Conservation (phyloP, 352 stramenopile genomes). For the Phytophthora cactorum region DNA sequence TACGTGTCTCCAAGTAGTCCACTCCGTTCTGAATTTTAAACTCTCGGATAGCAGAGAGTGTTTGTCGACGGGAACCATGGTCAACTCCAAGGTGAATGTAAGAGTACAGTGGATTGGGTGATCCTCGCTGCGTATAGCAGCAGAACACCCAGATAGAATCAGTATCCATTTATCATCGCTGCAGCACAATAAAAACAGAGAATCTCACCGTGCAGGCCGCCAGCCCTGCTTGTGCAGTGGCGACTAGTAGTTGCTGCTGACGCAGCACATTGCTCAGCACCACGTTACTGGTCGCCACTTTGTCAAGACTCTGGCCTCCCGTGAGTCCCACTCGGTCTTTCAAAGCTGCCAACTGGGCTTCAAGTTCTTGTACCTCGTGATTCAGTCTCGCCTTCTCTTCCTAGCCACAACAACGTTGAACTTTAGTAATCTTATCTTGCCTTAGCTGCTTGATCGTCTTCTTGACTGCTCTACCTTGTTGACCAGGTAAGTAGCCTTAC, state of each 20-base stretch:
- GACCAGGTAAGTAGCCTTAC: slow-evolving; percentile 25
- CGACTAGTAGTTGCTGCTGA: slow-evolving; percentile 22
- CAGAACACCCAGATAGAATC: background rate
- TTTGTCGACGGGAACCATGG: slow-evolving; percentile 26
- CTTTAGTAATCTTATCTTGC: no score
- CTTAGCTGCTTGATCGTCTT: no score
- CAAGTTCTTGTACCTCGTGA: slow-evolving; percentile 16
- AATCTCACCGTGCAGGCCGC: slow-evolving; percentile 17
- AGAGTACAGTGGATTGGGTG: slow-evolving; percentile 20
- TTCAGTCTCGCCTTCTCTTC: slow-evolving; percentile 23
- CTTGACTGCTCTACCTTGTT: slow-evolving; percentile 25
- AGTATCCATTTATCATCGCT: background rate
- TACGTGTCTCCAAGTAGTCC: slow-evolving; percentile 38
- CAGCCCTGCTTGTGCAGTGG: slow-evolving; percentile 14
- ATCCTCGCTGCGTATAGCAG: slow-evolving; percentile 12
- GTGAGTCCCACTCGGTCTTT: slow-evolving; percentile 21
- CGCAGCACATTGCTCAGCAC: slow-evolving; percentile 24
- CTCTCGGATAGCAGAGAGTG: slow-evolving; percentile 35
- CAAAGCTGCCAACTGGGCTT: slow-evolving; percentile 13
- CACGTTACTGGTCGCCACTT: slow-evolving; percentile 21
- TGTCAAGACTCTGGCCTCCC: slow-evolving; percentile 18
- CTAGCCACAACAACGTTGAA: background rate
- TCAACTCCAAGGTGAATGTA: slow-evolving; percentile 36
- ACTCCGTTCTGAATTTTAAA: slow-evolving; percentile 39
- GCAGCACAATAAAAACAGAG: background rate